Percentiles rank a stretch among this genome's conserved stretches.
These are phyloP conservation scores for Tricholoma flavovirens DNA, from an alignment of 768 basidiomycete genomes.

Conservation along the genomic window DNA sequence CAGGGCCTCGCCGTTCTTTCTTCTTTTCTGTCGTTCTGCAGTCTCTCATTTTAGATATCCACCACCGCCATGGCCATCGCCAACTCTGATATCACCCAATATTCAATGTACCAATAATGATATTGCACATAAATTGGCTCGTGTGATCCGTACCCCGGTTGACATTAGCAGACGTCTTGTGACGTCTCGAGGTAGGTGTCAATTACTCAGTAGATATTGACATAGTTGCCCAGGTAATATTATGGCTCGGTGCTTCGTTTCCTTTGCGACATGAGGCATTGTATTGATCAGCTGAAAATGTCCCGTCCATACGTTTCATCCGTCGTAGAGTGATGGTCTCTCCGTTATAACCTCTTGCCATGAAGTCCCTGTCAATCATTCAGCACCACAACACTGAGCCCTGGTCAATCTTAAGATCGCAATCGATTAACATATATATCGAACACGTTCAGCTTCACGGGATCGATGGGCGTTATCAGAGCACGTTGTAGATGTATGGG, in stretches of 20 bases:
- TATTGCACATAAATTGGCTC: neutral
- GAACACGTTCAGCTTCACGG: neutral
- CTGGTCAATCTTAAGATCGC: neutral
- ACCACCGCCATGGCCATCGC: neutral
- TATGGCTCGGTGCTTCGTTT: too few species aligned
- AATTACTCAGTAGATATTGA: neutral
- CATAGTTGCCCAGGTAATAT: neutral
- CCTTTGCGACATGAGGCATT: too few species aligned
- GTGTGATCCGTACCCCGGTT: neutral
- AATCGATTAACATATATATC: neutral
- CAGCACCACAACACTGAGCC: neutral
- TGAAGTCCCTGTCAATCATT: neutral
- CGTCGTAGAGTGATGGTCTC: neutral
- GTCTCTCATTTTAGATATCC: neutral
- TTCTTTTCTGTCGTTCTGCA: neutral
- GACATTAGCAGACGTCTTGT: neutral
- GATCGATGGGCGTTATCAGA: constrained; percentile 2
- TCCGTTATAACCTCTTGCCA: neutral
- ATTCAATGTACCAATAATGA: neutral
- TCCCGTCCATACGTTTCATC: neutral
- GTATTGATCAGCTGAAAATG: neutral
- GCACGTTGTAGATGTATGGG: constrained; percentile 1
- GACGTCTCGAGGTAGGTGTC: neutral
- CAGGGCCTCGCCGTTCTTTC: neutral
- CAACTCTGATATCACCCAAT: neutral